Evolutionary conservation across 768 basidiomycete species (phyloP).

Genomic region (Kondoa subrosea): DNA sequence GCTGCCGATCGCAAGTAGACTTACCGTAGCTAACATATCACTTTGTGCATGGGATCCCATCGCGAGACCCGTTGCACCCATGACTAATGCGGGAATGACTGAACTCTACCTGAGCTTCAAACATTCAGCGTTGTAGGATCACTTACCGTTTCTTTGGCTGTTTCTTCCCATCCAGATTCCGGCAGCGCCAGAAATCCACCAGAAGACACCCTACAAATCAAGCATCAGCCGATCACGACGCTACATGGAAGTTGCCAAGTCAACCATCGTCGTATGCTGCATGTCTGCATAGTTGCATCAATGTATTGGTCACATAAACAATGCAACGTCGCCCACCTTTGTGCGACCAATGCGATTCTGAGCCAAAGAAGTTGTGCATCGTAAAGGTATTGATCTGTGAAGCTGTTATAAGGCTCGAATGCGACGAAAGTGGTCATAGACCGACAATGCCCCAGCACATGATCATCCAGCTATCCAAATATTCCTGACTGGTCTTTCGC

Average conservation of each 20-base stretch:
- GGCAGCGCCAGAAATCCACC: background rate
- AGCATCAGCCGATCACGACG: too few species aligned
- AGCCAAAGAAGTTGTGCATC: background rate
- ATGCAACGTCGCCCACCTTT: background rate
- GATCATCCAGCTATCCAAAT: conserved; percentile 2
- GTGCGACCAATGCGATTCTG: background rate
- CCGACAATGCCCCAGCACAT: background rate
- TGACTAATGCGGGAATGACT: background rate
- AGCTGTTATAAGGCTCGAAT: background rate
- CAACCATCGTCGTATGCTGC: too few species aligned
- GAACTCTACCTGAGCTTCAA: too few species aligned
- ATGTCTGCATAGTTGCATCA: too few species aligned
- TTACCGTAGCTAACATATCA: background rate
- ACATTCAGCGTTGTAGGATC: too few species aligned
- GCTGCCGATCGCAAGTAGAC: too few species aligned
- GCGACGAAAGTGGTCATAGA: background rate
- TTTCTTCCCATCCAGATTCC: background rate
- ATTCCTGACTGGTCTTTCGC: conserved; percentile 5
- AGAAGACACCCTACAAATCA: too few species aligned
- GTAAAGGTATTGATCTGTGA: background rate
- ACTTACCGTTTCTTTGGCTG: background rate
- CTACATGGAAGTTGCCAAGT: too few species aligned
- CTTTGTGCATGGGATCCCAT: background rate
- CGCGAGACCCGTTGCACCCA: background rate
- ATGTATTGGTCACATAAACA: background rate